Percentiles rank a stretch among this genome's conserved stretches.
Evolutionary conservation across 768 basidiomycete species (phyloP).

Genomic region (Austroboletus eburneus): DNA sequence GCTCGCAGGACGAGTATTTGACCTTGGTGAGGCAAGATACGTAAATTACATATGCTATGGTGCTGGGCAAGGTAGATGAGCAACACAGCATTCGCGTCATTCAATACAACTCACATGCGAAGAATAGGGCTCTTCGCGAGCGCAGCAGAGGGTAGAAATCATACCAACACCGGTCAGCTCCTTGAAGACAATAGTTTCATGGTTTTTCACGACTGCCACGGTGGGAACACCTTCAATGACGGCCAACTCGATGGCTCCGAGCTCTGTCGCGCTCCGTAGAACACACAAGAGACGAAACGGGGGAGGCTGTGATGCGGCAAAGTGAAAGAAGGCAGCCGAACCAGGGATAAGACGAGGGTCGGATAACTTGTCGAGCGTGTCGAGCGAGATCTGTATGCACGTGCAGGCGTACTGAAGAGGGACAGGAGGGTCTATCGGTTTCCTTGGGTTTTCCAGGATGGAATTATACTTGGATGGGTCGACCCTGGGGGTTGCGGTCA

Average conservation of each 20-base stretch:
- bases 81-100: not conserved
- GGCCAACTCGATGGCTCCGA: slow-evolving; percentile 40
- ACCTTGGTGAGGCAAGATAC: slow-evolving; percentile 47
- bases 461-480: slow-evolving; percentile 32
- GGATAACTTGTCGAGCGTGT: slow-evolving; percentile 40
- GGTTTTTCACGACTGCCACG: slow-evolving; percentile 40
- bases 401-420: slow-evolving; percentile 44
- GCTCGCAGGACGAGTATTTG: slow-evolving; percentile 51
- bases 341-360: slow-evolving; percentile 39
- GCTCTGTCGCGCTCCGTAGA: slow-evolving; percentile 34
- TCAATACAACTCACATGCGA: slow-evolving; percentile 19
- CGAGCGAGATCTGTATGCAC: slow-evolving; percentile 40
- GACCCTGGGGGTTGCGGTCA: slow-evolving; percentile 20
- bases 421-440: slow-evolving; percentile 39
- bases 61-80: slow-evolving; percentile 30
- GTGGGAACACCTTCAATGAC: slow-evolving; percentile 40
- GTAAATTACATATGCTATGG: slow-evolving; percentile 49
- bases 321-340: slow-evolving; percentile 35
- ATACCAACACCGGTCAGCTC: slow-evolving; percentile 34
- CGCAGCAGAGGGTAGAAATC: slow-evolving; percentile 38
- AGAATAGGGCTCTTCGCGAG: slow-evolving; percentile 28
- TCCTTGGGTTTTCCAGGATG: slow-evolving; percentile 30
- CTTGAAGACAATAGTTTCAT: slow-evolving; percentile 40
- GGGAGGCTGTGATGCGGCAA: slow-evolving; percentile 32
- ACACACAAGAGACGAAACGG: slow-evolving; percentile 41